These are phyloP conservation scores for Lachancea kluyveri DNA, from an alignment of 805 yeast species.

Conservation along the genomic window DNA sequence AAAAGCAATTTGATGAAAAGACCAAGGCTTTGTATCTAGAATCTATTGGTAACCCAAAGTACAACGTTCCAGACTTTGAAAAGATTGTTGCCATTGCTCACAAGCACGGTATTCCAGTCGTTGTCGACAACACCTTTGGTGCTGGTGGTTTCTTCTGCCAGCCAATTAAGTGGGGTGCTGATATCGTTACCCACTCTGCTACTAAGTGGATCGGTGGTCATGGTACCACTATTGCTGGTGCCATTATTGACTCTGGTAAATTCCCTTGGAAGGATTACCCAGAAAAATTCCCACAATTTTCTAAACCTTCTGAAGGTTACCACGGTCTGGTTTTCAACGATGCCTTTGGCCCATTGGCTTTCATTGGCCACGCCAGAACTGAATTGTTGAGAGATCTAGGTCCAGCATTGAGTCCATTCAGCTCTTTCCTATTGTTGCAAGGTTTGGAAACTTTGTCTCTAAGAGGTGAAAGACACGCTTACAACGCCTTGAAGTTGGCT, in stretches of 20 bases:
- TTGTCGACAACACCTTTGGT: conserved; percentile 94
- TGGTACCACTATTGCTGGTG: conserved; percentile 93
- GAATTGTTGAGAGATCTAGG: conserved; percentile 91
- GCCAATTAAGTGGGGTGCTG: conserved; percentile 88
- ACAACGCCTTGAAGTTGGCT: conserved; percentile 78
- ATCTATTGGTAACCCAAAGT: conserved; percentile 88
- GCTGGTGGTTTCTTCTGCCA: conserved; percentile 87
- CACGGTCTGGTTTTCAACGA: conserved; percentile 83
- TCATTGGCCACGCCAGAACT: conserved; percentile 70
- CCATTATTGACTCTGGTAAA: conserved; percentile 82
- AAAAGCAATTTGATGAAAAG: conserved; percentile 64
- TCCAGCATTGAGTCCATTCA: conserved; percentile 83
- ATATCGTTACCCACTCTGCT: conserved; percentile 88
- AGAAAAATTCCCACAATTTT: conserved; percentile 85
- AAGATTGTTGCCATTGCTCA: conserved; percentile 71
- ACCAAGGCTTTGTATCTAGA: conserved; percentile 90
- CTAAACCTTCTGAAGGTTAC: conserved; percentile 87
- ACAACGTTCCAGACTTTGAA: conserved; percentile 88
- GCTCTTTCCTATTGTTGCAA: conserved; percentile 75
- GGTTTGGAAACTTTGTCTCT: conserved; percentile 93
- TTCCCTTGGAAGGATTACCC: conserved; percentile 88
- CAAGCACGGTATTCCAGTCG: conserved; percentile 80
- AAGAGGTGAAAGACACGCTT: conserved; percentile 88
- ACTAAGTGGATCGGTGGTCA: conserved; percentile 99
- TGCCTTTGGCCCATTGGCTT: conserved; percentile 75